Base-by-base conservation (phyloP, 2,329 filamentous ascomycete genomes). In the Cercospora berteroae region DNA sequence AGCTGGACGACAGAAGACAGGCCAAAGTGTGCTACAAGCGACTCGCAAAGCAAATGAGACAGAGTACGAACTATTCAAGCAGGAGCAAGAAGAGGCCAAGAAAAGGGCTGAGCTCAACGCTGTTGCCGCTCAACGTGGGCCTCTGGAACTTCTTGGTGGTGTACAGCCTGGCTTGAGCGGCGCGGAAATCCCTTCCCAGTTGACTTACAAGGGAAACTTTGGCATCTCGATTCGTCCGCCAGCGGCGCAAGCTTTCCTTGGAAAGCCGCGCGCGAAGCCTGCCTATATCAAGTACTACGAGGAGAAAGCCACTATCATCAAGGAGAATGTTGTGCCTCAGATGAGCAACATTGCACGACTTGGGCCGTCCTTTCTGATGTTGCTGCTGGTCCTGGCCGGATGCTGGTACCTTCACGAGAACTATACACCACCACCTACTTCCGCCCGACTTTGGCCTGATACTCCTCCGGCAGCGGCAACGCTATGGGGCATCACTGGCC, bases 401-500 rank as follows among this genome's bases (percentile, higher is more conserved):
- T 81, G 79, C 72, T 80, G 82, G 70, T 72, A 79, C 57, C 81
- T 84, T 48, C 78, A 83, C 12, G 76, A 82, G 64, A 81, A 79
- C 63, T 87, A 84, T 66, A 85, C 86, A 6, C 83, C 84, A 10
- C 80, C 80, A 72, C 76, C 80, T 31, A 73, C 73, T 4, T 75
- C 83, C 65, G 81, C 83, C 25, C 82, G 90, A 59, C 72, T 90
- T 42, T 87, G 85, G 75, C 87, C 87, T 1, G 85, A 88, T 48
- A 78, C 89, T 1, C 85, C 88, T 1, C 86, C 88, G 2, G 83
- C 88, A 13, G 82, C 85, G 2, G 87, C 88, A 12, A 92, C 91
- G 2, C 81, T 92, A n/a, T 80, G 83, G 36, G 80, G 82, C 6
- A 78, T 94, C 50, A 82, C 92, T 55, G 81, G 79, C n/a, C 67